Base-by-base conservation (phyloP, 805 yeast genomes). In the Teunomyces gatunensis region DNA sequence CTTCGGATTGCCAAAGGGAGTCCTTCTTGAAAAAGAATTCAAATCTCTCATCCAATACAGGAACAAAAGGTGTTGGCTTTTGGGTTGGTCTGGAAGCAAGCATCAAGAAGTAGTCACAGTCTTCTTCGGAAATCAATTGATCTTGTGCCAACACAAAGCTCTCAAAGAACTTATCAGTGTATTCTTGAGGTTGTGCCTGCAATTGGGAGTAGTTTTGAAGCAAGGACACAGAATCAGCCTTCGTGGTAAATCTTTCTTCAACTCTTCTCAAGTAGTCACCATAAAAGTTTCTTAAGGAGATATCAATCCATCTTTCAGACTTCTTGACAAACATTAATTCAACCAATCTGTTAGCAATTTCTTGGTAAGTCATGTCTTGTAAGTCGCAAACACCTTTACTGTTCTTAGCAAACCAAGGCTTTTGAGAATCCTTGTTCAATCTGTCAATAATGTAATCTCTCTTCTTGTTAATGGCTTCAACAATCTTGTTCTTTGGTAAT, bases 1-100 rank as follows among this genome's bases (percentile, higher is more conserved):
- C 92, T 77, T 94, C 98, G 20, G 96, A 87, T 79, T 94, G 99
- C 99, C 99, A 94, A 68, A 94, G 79, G 27, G 98, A 92, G 71
- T 94, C 99, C 77, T 94, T 94, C 83, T 94, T 94, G 83, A 94
- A 94, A 81, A 87, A 94, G 64, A 85, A 84, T 71, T 94, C 97
- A 61, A 94, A 89, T 75, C 89, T 87, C 56, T 89, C 95, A 65
- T 94, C 96, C 67, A 94, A 79, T 17, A 89, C 87, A 44, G 99
- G 99, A 59, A 94, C 91, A 59, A 94, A 94, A 54, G 99, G 99
- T 65, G 90, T 97, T 29, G 99, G 99, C 74, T 94, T 94, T 75
- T 92, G 97, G 51, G 72, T 63, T 58, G 96, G 96, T 63, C 83
- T 83, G 55, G 83, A 77, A 66, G 96, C 88, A 60, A 85, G 77